These are phyloP conservation scores for Ceratobasidium sp. DNA, from an alignment of 1,284 basidiomycete species.

Conservation along the genomic window DNA sequence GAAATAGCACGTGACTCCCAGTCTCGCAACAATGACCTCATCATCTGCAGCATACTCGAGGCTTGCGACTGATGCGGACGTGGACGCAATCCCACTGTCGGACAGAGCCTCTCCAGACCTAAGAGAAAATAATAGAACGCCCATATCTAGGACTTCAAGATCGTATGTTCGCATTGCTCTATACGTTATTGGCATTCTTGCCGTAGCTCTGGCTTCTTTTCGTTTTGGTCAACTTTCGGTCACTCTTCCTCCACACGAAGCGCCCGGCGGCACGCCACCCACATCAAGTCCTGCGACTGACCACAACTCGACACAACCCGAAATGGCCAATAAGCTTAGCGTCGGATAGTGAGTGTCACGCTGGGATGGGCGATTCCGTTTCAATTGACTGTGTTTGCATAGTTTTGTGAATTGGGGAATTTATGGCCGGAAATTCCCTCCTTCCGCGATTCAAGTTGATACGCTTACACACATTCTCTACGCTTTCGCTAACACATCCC, in stretches of 20 bases:
- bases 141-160: not conserved
- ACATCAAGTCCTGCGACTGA: not conserved
- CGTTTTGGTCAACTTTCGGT: conserved; percentile 32
- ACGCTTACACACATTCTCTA: conserved; percentile 87
- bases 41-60: conserved; percentile 26
- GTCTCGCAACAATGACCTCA: not conserved
- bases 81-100: conserved; percentile 17
- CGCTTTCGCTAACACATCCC: conserved; percentile 86
- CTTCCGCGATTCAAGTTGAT: conserved; percentile 75
- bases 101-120: conserved; percentile 18
- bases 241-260: not conserved
- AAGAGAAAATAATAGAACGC: not conserved
- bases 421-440: conserved; percentile 86
- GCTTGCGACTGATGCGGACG: conserved; percentile 21
- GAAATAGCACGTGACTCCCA: conserved; percentile 1
- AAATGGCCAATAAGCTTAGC: conserved; percentile 28
- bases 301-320: conserved; percentile 3
- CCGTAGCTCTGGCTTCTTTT: conserved; percentile 30
- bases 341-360: conserved; percentile 31
- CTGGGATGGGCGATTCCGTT: not conserved
- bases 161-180: conserved; percentile 7
- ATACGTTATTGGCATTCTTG: conserved; percentile 18
- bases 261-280: conserved; percentile 7
- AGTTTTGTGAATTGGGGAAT: conserved; percentile 69
- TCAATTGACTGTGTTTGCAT: not conserved